Conservation (phyloP, 495 filamentous ascomycete species). For the Xylaria palmicola region DNA sequence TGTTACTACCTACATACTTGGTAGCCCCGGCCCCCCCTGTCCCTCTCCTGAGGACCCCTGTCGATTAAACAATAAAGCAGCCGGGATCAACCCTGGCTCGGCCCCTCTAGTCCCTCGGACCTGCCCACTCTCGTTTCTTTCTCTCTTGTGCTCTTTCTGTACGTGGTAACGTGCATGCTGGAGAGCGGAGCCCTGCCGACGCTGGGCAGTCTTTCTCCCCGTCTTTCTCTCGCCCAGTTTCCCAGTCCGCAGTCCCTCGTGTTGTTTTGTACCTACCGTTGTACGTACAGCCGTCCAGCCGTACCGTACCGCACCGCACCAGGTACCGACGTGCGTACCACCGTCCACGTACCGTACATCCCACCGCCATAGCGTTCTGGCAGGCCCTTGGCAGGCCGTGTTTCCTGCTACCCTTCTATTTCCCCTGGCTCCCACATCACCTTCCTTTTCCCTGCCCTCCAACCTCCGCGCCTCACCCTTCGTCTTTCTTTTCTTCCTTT, state of each 20-base stretch:
- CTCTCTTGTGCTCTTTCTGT: constrained; percentile 13
- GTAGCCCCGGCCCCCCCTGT: too few species aligned
- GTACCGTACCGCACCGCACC: constrained; percentile 2
- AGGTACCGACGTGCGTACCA: not conserved
- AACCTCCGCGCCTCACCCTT: constrained; percentile 12
- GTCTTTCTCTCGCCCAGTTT: not conserved
- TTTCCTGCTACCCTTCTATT: constrained; percentile 15
- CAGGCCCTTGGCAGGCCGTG: constrained; percentile 7
- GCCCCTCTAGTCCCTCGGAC: not conserved
- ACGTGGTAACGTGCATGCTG: constrained; percentile 5
- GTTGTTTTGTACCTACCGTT: not conserved
- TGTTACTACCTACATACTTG: too few species aligned
- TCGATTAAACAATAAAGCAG: constrained; percentile 6
- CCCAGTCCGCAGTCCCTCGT: not conserved
- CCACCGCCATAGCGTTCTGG: not conserved
- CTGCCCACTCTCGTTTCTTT: not conserved
- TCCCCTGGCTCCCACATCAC: constrained; percentile 13
- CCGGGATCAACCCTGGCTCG: constrained; percentile 4
- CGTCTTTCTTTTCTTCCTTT: constrained; percentile 19
- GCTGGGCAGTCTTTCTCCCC: not conserved
- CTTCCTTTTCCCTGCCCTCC: constrained; percentile 17
- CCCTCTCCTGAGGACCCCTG: constrained; percentile 15
- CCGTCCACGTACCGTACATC: not conserved
- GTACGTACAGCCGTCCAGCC: not conserved
- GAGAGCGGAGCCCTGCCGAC: constrained; percentile 4